Evolutionary conservation across 192 early-diverging fungal species (phyloP).

Genomic region (Phlyctochytrium bullatum): DNA sequence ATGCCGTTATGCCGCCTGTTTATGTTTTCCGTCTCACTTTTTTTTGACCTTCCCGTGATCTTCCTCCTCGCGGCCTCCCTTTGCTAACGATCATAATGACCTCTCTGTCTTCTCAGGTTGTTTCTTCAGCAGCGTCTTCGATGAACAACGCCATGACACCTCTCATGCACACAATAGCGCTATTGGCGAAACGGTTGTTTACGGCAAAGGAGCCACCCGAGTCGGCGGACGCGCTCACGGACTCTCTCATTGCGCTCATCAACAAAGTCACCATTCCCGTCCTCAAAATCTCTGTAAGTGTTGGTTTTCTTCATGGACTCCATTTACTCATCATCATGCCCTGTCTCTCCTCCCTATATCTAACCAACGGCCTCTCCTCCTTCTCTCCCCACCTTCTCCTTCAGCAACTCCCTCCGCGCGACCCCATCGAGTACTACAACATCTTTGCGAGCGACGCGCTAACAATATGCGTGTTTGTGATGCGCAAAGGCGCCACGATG

Average conservation of each 20-base stretch:
- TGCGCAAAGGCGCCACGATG: conserved; percentile 34
- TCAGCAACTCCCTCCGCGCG: conserved; percentile 1
- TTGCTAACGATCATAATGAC: too few relatives aligned
- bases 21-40: too few relatives aligned
- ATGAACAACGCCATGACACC: not conserved
- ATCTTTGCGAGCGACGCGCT: conserved; percentile 23
- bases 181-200: not conserved
- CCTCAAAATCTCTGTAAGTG: not conserved
- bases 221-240: not conserved
- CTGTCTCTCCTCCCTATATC: not conserved
- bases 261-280: not conserved
- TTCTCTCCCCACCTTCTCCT: too few relatives aligned
- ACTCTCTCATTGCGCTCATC: not conserved
- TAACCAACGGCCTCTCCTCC: not conserved
- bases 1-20: too few relatives aligned
- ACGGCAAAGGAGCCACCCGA: not conserved
- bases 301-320: not conserved
- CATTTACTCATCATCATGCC: not conserved
- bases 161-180: not conserved
- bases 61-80: too few relatives aligned
- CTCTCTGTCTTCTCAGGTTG: too few relatives aligned
- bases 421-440: conserved; percentile 40
- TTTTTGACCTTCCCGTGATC: too few relatives aligned
- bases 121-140: too few relatives aligned
- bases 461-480: conserved; percentile 48